Evolutionary conservation across 2,329 filamentous ascomycete species (phyloP), one percentile per base, ranked within the genome.

Genomic region (Pyrenophora seminiperda): DNA sequence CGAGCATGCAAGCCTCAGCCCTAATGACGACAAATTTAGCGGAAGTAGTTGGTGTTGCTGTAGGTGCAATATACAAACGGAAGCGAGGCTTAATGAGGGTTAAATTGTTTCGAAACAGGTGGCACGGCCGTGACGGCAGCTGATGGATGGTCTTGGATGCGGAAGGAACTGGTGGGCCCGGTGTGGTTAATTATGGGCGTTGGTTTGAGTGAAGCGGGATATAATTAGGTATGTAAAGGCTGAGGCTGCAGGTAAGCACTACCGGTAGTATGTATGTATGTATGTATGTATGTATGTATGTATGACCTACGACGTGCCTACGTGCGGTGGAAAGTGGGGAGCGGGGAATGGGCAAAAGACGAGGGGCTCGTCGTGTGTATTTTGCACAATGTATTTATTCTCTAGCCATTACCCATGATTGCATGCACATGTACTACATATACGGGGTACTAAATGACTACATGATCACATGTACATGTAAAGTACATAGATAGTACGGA

Each of bases 41-140:
- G 14, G 40, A 24, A 48, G 11, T 9, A 24, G 45, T 30, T 27
- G 20, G 41, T 20, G 14, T 24, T 40, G 7, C 37, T 56, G 53
- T 56, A 53, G 29, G 49, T 34, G 43, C 55, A 63, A 63, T 62
- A 63, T 62, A 56, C 43, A 49, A 32, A 42, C n/a, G 29, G 47
- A 50, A 34, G 47, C 47, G 47, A 65, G 42, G 54, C 58, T 56
- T 49, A 56, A 65, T 56, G 46, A 38, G 55, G 64, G 46, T 50
- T 61, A 65, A 62, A 59, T 53, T 37, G 62, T 64, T 67, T 67
- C 59, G 53, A 65, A 63, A 62, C 54, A 41, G 54, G 52, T 41
- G 42, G 50, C 43, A 51, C 29, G 50, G 46, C 45, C 44, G 53
- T 41, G 37, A 17, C 30, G 30, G 47, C 52, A 51, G 50, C 42